Percentiles rank a stretch among this genome's conserved stretches.
phyloP scores from a whole-genome alignment of 2,329 filamentous ascomycete genomes.

The Xylaria sp. region DNA sequence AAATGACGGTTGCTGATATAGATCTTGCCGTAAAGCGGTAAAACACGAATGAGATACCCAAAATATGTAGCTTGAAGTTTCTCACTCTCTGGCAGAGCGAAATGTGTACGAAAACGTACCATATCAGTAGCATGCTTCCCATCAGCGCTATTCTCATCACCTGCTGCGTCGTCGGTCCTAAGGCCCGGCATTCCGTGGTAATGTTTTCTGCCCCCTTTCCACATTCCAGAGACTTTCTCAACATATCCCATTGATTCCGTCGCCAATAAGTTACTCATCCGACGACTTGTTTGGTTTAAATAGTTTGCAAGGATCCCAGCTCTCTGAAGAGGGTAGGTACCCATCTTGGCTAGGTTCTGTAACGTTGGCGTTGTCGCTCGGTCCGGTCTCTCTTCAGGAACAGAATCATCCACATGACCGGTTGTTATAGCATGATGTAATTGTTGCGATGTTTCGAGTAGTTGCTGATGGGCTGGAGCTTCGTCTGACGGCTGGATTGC shows the following conservation, averaged over 20 bases:
- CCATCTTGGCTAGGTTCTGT: constrained; percentile 67
- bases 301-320: constrained; percentile 87
- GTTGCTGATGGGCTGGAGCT: constrained; percentile 33
- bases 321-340: constrained; percentile 82
- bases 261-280: constrained; percentile 84
- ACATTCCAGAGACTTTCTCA: constrained; percentile 97
- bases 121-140: constrained; percentile 73
- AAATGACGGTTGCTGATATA: constrained; percentile 90
- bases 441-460: constrained; percentile 36
- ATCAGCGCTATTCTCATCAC: constrained; percentile 66
- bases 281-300: constrained; percentile 79
- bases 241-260: constrained; percentile 96
- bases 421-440: constrained; percentile 51
- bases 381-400: constrained; percentile 43
- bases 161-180: constrained; percentile 64
- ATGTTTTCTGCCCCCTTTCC: constrained; percentile 89
- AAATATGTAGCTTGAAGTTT: constrained; percentile 90
- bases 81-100: constrained; percentile 86
- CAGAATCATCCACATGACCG: constrained; percentile 51
- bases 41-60: constrained; percentile 86
- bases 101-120: constrained; percentile 89
- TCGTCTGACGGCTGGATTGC: constrained; percentile 37
- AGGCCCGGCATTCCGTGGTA: constrained; percentile 74
- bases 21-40: constrained; percentile 95
- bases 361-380: constrained; percentile 57